Base-by-base conservation (phyloP, 495 filamentous ascomycete genomes). In the Neurospora sp. region DNA sequence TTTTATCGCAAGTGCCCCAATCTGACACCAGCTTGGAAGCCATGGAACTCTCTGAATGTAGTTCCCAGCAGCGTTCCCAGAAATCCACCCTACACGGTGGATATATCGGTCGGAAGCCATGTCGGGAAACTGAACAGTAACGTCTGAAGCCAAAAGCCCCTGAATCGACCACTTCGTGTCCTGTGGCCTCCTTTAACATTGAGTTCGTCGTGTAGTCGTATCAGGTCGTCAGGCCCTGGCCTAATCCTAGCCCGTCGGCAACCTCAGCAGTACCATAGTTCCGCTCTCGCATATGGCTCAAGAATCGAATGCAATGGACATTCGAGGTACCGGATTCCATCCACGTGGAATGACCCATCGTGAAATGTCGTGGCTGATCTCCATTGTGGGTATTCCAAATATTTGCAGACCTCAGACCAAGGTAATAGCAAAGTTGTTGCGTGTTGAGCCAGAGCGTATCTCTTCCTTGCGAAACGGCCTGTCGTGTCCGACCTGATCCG, bases 381-480 rank as follows among this genome's bases (percentile, higher is more conserved):
- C n/a, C 1, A 48, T 9, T 41, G 11, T 37, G 12, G 37, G 31
- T 11, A 8, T 73, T 40, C 37, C 40, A 6, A 37, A 53, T 68
- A 16, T 70, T 39, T 31, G 44, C 10, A 68, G 11, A 66, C 38
- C 8, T 79, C 73, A 81, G 6, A 53, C 59, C 74, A 96, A 75
- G 46, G 92, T 85, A 74, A 98, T 88, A 20, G 93, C 88, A 82
- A 98, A 98, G 79, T 98, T 97, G 81, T 98, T 98, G 77, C 93
- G 87, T 38, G 85, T 86, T 71, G 84, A 84, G 4, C 94, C 94
- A 40, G 91, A 84, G 68, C 91, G 89, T 46, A 97, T 80, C 75
- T 93, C 90, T 73, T 89, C 87, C 80, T 97, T 98, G 46, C 75
- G 82, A 75, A 79, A 83, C 66, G 66, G 66, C 39, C 68, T 71